A percentile compares a stretch with the other conserved stretches of the same genome.
These are phyloP conservation scores for Rhynchosporium secalis DNA, from an alignment of 2,329 filamentous ascomycete genomes.

Conservation along the genomic window DNA sequence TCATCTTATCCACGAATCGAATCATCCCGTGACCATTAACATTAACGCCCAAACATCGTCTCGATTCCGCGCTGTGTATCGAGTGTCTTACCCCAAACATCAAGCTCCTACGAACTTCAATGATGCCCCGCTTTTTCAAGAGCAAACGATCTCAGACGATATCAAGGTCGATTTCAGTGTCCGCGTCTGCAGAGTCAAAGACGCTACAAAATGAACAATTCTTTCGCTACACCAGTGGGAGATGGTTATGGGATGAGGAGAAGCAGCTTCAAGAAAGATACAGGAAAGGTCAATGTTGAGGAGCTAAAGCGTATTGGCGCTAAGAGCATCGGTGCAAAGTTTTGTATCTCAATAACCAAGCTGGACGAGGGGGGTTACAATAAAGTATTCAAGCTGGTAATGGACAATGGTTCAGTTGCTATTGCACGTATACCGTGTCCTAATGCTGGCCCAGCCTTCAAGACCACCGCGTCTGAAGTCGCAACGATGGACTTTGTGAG, in stretches of 20 bases:
- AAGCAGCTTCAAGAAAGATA: constrained; percentile 40
- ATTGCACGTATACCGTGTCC: constrained; percentile 34
- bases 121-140: not conserved
- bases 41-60: not conserved
- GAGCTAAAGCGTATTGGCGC: constrained; percentile 40
- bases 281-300: constrained; percentile 39
- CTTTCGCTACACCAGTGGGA: constrained; percentile 40
- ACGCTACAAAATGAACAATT: constrained; percentile 28
- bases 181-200: not conserved
- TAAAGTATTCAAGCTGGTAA: constrained; percentile 42
- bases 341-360: constrained; percentile 42
- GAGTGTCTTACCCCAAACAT: not conserved
- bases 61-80: not conserved
- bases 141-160: not conserved
- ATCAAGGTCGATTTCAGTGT: not conserved
- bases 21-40: too few relatives aligned
- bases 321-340: constrained; percentile 35
- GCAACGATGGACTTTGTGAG: constrained; percentile 35
- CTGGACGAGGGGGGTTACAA: constrained; percentile 43
- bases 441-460: constrained; percentile 26
- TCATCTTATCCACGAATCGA: too few relatives aligned
- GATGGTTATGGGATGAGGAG: constrained; percentile 43
- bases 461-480: constrained; percentile 33
- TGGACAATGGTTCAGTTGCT: constrained; percentile 36
- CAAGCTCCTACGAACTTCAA: not conserved